Evolutionary conservation across 768 basidiomycete genomes (phyloP).

Genomic region (Tricholoma flavovirens): DNA sequence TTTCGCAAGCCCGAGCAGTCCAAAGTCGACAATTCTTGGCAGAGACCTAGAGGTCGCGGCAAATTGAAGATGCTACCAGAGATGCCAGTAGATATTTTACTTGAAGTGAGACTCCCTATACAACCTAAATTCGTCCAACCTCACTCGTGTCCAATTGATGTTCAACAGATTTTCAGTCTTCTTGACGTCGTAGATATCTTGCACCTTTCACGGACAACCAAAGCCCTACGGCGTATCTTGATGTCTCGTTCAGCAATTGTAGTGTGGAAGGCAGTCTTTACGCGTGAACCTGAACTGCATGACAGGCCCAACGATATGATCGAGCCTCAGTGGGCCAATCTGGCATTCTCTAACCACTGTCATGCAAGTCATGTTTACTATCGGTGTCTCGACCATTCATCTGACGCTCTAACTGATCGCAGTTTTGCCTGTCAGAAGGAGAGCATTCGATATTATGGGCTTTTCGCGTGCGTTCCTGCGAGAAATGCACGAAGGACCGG

Average conservation of each 20-base stretch:
- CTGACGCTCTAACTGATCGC: not conserved
- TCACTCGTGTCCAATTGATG: not conserved
- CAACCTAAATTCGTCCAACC: not conserved
- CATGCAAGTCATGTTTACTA: constrained; percentile 16
- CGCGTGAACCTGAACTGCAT: constrained; percentile 21
- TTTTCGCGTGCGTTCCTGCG: constrained; percentile 13
- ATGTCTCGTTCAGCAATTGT: constrained; percentile 20
- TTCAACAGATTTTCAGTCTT: constrained; percentile 32
- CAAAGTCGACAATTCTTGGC: not conserved
- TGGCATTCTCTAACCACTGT: constrained; percentile 22
- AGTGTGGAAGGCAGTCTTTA: constrained; percentile 20
- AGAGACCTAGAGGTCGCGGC: not conserved
- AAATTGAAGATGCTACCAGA: constrained; percentile 3
- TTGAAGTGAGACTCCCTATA: constrained; percentile 14
- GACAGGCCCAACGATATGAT: constrained; percentile 19
- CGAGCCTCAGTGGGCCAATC: constrained; percentile 23
- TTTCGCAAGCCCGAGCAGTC: not conserved
- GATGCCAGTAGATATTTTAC: constrained; percentile 20
- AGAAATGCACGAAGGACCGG: constrained; percentile 10
- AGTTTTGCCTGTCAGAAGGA: constrained; percentile 12
- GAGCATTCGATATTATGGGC: constrained; percentile 14
- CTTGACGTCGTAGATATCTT: constrained; percentile 32
- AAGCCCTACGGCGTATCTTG: constrained; percentile 27
- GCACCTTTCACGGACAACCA: constrained; percentile 34
- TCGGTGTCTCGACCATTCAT: not conserved